These are phyloP conservation scores for Linnemannia zychae DNA, from an alignment of 192 early-diverging fungal species.

Conservation along the genomic window DNA sequence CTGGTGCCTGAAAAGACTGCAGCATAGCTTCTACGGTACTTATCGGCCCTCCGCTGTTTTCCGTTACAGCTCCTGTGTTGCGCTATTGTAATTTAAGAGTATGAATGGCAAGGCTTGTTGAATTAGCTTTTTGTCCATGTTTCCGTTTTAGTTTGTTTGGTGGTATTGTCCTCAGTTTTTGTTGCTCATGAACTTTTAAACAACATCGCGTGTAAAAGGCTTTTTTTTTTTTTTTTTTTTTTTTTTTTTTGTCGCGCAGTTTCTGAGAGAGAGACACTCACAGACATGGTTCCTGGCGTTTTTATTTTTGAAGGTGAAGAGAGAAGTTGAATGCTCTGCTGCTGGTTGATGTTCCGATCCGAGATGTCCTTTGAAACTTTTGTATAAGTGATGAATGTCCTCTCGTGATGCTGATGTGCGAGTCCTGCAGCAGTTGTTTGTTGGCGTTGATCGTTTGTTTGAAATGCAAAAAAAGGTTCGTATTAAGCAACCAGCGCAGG, in stretches of 20 bases:
- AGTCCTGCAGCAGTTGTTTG: background rate
- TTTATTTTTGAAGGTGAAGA: background rate
- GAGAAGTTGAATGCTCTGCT: background rate
- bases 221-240: too few relatives aligned
- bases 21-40: conserved; percentile 28
- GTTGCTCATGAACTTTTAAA: background rate
- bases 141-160: background rate
- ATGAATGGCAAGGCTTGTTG: background rate
- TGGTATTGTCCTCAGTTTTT: background rate
- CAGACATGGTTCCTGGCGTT: conserved; percentile 5
- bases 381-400: background rate
- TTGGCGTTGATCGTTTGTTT: conserved; percentile 6
- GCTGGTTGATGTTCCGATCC: background rate
- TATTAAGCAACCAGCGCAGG: background rate
- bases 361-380: background rate
- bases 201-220: background rate
- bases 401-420: background rate
- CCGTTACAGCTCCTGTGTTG: conserved; percentile 11
- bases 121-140: background rate
- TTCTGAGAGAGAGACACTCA: background rate
- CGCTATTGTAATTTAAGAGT: background rate
- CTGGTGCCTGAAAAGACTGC: conserved; percentile 46
- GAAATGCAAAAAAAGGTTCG: background rate
- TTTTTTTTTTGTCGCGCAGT: background rate
- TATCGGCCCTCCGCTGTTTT: background rate